Base-by-base conservation (phyloP, 441 rosid genomes). In the Pelargonium myrrhifolium region DNA sequence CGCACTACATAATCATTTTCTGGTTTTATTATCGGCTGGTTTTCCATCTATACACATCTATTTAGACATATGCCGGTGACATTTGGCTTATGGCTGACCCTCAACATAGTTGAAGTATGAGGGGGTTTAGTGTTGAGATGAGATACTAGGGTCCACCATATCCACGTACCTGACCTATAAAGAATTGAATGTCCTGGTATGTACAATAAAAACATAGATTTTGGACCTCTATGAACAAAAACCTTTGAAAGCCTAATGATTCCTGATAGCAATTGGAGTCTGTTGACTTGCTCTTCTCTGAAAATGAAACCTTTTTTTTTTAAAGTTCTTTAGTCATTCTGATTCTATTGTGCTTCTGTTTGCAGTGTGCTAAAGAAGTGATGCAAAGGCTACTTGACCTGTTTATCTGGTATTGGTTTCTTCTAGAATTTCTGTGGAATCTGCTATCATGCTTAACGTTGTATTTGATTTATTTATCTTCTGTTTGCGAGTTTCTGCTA, bases 361-460 rank as follows among this genome's bases (percentile, higher is more conserved):
- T 83, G 83, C 91, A 89, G 97, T 69, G 96, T 84, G 68, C 81
- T 89, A 78, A 89, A 82, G 89, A 85, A 84, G 75, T 81, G 88
- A 78, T 63, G 1, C 37, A 68, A 59, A 49, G 65, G 70, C 31
- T 65, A 6, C 62, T 65, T 21, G 28, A 39, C 62, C 74, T 64
- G 53, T 62, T 67, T 70, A 63, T 56, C 67, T 65, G 78, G 71
- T 61, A 71, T 53, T 58, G 40, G 53, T n/a, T 47, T 47, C 53
- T 47, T 51, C 56, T n/a, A 74, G 61, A 72, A 60, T 53, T 56
- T 66, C 53, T 64, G 58, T 56, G 58, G 59, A 43, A 65, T 68
- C 55, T 51, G 40, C 56, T 71, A 7, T 61, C 26, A 65, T 75
- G 70, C 62, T 65, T 69, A 65, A 31, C 37, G 60, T 66, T 65